Base-by-base conservation (phyloP, 2,329 filamentous ascomycete species). In the Aspergillus arachidicola region DNA sequence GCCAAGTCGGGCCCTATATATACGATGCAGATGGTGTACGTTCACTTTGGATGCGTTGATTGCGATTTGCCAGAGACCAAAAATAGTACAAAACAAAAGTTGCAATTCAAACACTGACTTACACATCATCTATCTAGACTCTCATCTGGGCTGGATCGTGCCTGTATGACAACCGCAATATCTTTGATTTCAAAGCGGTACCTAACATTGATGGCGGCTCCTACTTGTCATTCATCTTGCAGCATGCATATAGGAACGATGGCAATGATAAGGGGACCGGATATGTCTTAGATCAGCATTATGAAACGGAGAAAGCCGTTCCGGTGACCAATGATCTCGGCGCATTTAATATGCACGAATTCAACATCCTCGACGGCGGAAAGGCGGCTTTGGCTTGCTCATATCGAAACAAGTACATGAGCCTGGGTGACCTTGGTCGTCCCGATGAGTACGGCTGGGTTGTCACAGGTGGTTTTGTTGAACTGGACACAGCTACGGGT, bases 141-240 rank as follows among this genome's bases (percentile, higher is more conserved):
- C 76, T 85, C 48, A 72, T 85, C 28, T 85, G 81, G 79, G 80
- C 80, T 21, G 82, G 83, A 32, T 81, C 81, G 32, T 80, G 79
- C 61, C 72, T 78, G 58, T 77, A 77, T 63, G 80, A 82, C 36
- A 82, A 83, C 16, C 80, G 78, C 57, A 82, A 81, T 53, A 75
- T 78, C 54, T 83, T 84, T 71, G 79, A 81, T 58, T 82, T 82
- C 61, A 79, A 79, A 58, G 78, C 80, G 34, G 83, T 80, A 58
- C 68, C 75, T 61, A 72, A 73, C 55, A 83, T 83, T 68, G 76
- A 81, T 57, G 78, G 78, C 23, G 72, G 76, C 51, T 71, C 79
- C 32, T 79, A 84, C 66, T 67, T 85, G 23, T 84, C 82, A 60
- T 84, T 82, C 68, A 84, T 83, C 69, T 73, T 75, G 30, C 68